These are phyloP conservation scores for Mallotus nudiflorus DNA, from an alignment of 345 rosid genomes.

Conservation along the genomic window DNA sequence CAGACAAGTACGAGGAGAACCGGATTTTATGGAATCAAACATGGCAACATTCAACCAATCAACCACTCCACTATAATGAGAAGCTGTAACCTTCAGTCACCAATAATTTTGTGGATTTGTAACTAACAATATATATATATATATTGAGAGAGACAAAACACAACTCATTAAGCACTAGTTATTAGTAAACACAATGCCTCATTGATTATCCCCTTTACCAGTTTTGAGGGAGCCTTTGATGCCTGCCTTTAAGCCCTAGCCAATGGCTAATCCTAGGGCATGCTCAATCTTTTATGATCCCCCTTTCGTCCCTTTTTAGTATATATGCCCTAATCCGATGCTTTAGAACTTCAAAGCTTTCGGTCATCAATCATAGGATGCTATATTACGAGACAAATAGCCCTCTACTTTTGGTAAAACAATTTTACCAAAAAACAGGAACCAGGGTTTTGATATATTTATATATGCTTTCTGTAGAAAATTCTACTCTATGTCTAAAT, in stretches of 20 bases:
- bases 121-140: neutral
- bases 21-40: slow-evolving; percentile 55
- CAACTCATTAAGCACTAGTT: slow-evolving; percentile 49
- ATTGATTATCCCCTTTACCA: slow-evolving; percentile 21
- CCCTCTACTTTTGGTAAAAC: slow-evolving; percentile 17
- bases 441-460: neutral
- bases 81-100: slow-evolving; percentile 3
- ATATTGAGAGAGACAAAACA: slow-evolving; percentile 37
- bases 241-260: slow-evolving; percentile 17
- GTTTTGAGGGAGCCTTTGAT: slow-evolving; percentile 37
- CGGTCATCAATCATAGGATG: slow-evolving; percentile 18
- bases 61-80: slow-evolving; percentile 58
- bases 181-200: neutral
- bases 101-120: slow-evolving; percentile 5
- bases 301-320: neutral
- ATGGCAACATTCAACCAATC: slow-evolving; percentile 47
- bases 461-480: neutral
- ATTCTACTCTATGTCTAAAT: neutral
- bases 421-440: slow-evolving; percentile 13
- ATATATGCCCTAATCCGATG: too few relatives aligned
- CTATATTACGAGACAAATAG: slow-evolving; percentile 3
- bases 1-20: slow-evolving; percentile 42
- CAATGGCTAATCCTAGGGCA: slow-evolving; percentile 23
- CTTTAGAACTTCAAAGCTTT: neutral
- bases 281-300: neutral